Evolutionary conservation across 2,329 filamentous ascomycete genomes (phyloP), one percentile per base, ranked within the genome.

Genomic region (Emergomyces pasteurianus): DNA sequence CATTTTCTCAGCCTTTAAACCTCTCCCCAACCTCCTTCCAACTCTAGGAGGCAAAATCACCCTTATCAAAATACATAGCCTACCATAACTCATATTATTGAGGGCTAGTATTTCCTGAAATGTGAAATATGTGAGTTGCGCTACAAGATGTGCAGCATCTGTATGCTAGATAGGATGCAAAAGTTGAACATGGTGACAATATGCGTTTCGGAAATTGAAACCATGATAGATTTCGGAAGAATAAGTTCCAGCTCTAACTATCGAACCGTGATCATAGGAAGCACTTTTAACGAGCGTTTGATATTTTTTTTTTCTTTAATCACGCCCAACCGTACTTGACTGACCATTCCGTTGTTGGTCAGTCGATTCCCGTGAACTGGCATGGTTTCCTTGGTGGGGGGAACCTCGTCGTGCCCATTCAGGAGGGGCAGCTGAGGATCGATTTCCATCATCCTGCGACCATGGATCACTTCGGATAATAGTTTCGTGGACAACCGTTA

Each of bases 401-500:
- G 53, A 23, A 14, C 26, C 26, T 16, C 8, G 43, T 47, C 40
- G 26, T 36, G 21, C 16, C 56, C 28, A 58, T 36, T 34, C 43
- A 58, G 28, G n/a, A 23, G 18, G 23, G 28, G 40, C 56, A 49
- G 10, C 14, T 18, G 40, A 34, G 14, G 40, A 18, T 21, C 28
- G 28, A 9, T 4, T 18, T 21, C 53, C 23, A 9, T 47, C 31
- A 14, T 43, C 56, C 56, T 28, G 21, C 18, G 56, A 34, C 56
- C 56, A 47, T 26, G 56, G 56, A 31, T 47, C 61, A 58, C 67
- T 69, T 47, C 67, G 63, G 53, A 72, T 63, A 40, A 71, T 72
- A 18, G 67, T 72, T 63, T 72, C 70, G 54, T 67, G 64, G 1
- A 71, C 64, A 38, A 72, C 70, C 47, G 70, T 71, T 59, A 71